Percentiles rank a stretch among this genome's conserved stretches.
These are phyloP conservation scores for Pichia sp. DNA, from an alignment of 1,139 yeast genomes.

Conservation along the genomic window DNA sequence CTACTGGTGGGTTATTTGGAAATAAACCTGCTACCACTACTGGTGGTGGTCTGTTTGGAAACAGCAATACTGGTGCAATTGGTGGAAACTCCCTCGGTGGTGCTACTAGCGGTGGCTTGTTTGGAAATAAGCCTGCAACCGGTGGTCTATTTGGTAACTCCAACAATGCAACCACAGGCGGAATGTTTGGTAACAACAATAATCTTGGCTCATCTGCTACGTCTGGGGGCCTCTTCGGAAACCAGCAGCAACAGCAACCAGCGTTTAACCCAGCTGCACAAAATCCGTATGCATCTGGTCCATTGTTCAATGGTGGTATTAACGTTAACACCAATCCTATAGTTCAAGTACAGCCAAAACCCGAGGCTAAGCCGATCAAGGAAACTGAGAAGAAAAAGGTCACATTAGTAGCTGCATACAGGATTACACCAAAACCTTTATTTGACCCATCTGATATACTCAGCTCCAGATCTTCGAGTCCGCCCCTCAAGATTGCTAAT, in stretches of 20 bases:
- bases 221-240: constrained; percentile 30
- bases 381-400: constrained; percentile 52
- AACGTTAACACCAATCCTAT: constrained; percentile 24
- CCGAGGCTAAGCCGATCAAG: constrained; percentile 40
- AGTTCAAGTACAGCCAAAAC: constrained; percentile 36
- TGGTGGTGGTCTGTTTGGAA: constrained; percentile 12
- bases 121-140: constrained; percentile 25
- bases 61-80: constrained; percentile 14
- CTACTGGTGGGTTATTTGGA: constrained; percentile 28
- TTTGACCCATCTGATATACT: constrained; percentile 22
- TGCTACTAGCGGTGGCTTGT: constrained; percentile 27
- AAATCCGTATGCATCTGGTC: constrained; percentile 53
- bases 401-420: constrained; percentile 55
- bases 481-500: constrained; percentile 19
- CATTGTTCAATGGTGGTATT: constrained; percentile 36
- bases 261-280: constrained; percentile 14
- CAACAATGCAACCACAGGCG: constrained; percentile 16
- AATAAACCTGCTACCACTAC: constrained; percentile 21
- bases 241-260: constrained; percentile 12
- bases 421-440: constrained; percentile 46
- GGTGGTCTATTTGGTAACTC: constrained; percentile 32
- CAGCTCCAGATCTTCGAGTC: constrained; percentile 12
- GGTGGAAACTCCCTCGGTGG: constrained; percentile 22
- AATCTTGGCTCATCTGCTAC: constrained; percentile 2
- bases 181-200: constrained; percentile 24